Base-by-base conservation (phyloP, 2,329 filamentous ascomycete species). In the Mycogone perniciosa region DNA sequence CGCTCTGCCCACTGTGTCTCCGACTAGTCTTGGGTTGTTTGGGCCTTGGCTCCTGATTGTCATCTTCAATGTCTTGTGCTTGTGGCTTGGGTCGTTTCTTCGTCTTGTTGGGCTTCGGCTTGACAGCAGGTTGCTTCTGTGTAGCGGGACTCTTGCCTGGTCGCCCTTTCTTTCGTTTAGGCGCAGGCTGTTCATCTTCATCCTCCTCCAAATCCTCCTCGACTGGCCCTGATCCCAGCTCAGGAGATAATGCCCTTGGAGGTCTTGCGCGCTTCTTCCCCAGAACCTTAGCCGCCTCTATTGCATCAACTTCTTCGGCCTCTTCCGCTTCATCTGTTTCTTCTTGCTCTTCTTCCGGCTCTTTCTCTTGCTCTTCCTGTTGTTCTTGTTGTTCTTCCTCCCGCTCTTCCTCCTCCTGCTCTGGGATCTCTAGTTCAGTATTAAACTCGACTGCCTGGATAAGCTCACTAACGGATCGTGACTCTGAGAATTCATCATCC, bases 301-400 rank as follows among this genome's bases (percentile, higher is more conserved):
- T 54, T 2, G 63, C 70, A 35, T 67, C 62, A 11, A 79, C 68
- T 43, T 76, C 72, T 45, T 77, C 68, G 1, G 73, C 75, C 44
- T 68, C 63, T 7, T 69, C 64, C 2, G 60, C 34, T 9, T 57
- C 50, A 2, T 53, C 52, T 10, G 54, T 51, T 4, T 55, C 52
- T n/a, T 54, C 59, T 60, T 34, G 13, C 27, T 59, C 54, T 6
- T 50, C 33, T 26, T 44, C 13, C 2, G 54, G 56, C 30, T 59
- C 57, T 3, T 56, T 52, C 20, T 54, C 58, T 60, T 44, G 29
- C 42, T 58, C 55, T n/a, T 46, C 44, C 11, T 44, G 13, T 26
- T 26, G 6, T 7, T 26, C 39, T 2, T 26, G 13, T 41, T 41
- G 39, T 5, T 41, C 13, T 6, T 38, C 26, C 26, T 42, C 38